Evolutionary conservation across 805 yeast genomes (phyloP), one percentile per base, ranked within the genome.

Genomic region (Sugiyamaella americana): DNA sequence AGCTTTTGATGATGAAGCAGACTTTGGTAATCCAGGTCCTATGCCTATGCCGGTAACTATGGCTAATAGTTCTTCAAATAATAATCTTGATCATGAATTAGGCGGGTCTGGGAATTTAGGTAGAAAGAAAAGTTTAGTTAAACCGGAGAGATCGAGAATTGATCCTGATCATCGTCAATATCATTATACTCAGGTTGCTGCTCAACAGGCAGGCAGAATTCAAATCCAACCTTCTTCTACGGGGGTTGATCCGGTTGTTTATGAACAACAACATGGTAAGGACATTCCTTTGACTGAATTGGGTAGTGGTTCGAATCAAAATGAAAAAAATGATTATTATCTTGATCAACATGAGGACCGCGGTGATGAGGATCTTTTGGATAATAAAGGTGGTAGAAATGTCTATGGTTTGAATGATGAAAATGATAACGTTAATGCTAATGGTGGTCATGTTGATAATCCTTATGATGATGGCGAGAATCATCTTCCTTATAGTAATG

Each of bases 101-200:
- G 34, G 34, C n/a, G n/a, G n/a, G 11, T 29, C 34, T 29, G 34
- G 34, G n/a, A 21, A 21, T 35, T 5, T 35, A 16, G 41, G 41
- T 5, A 63, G 73, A 29, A 85, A 82, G 61, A 73, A 78, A 55
- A 84, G 96, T 0, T 69, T 91, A 51, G 84, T 91, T 26, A 75
- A 87, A 51, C 94, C 95, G 2, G 98, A 91, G 59, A 77, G 98
- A 55, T 80, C 84, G 35, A 67, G 79, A 41, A 60, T 75, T 44
- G 74, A 79, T 52, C 79, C 76, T n/a, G 74, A 73, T 44, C 84
- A 85, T 61, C 93, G 91, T 2, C 78, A 82, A 48, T 84, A 73
- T 65, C 87, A 84, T 63, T 87, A 87, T 63, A 75, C 84, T 11
- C 87, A 82, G 55, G 80, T 80, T 34, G 80, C 87, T 1, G 76